These are phyloP conservation scores for Zasmidium cellare DNA, from an alignment of 2,329 filamentous ascomycete genomes.

Conservation along the genomic window DNA sequence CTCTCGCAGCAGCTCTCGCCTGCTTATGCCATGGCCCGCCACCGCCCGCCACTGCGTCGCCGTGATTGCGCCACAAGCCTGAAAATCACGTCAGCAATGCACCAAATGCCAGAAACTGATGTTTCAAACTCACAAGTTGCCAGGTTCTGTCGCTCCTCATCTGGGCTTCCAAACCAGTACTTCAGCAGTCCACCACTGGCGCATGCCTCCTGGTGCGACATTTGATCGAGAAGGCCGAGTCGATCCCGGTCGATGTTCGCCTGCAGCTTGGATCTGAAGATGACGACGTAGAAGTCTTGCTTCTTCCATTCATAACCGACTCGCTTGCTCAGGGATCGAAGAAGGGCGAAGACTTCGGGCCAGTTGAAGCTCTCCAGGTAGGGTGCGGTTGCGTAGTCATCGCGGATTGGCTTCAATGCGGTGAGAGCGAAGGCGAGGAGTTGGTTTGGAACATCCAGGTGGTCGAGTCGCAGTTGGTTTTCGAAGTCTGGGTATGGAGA, in stretches of 20 bases:
- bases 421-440: constrained; percentile 73
- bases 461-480: constrained; percentile 72
- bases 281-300: constrained; percentile 73
- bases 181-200: constrained; percentile 80
- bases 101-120: background rate
- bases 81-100: constrained; percentile 33
- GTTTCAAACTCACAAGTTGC: constrained; percentile 60
- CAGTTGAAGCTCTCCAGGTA: constrained; percentile 81
- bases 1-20: constrained; percentile 50
- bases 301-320: constrained; percentile 17
- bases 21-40: constrained; percentile 57
- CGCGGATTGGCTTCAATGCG: constrained; percentile 60
- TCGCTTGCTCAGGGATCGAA: constrained; percentile 54
- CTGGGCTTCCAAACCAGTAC: constrained; percentile 84
- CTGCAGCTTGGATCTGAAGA: constrained; percentile 74
- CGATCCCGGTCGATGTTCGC: constrained; percentile 65
- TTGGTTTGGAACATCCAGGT: constrained; percentile 63
- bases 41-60: constrained; percentile 63
- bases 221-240: constrained; percentile 72
- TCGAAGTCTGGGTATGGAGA: constrained; percentile 73
- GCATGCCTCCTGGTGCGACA: constrained; percentile 77
- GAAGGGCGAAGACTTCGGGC: constrained; percentile 54
- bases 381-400: constrained; percentile 73
- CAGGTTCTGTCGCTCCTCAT: constrained; percentile 71
- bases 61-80: constrained; percentile 65